Percentiles rank a stretch among this genome's conserved stretches.
phyloP scores from a whole-genome alignment of 441 rosid genomes.

The Francoa sonchifolia region DNA sequence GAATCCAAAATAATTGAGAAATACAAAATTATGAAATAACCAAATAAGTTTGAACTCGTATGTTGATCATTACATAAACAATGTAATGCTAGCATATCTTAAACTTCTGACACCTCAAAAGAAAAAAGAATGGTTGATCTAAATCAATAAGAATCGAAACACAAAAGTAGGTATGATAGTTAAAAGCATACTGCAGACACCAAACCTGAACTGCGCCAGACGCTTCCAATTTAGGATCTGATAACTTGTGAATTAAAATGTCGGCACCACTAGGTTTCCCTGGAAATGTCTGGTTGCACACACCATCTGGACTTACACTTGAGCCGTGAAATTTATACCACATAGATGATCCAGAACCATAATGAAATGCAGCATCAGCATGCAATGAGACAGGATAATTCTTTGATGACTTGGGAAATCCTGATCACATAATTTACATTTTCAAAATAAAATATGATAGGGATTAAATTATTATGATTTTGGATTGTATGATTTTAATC shows the following conservation, averaged over 20 bases:
- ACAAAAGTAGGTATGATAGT: too few relatives aligned
- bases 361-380: conserved; percentile 19
- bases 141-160: too few relatives aligned
- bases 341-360: conserved; percentile 16
- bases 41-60: too few relatives aligned
- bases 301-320: conserved; percentile 12
- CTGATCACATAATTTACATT: conserved; percentile 11
- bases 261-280: conserved; percentile 21
- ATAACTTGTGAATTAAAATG: conserved; percentile 13
- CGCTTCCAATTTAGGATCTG: too few relatives aligned
- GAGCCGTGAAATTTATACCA: conserved; percentile 20
- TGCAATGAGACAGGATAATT: conserved; percentile 16
- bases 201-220: conserved; percentile 23
- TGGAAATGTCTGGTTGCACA: conserved; percentile 3
- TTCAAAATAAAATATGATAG: not conserved
- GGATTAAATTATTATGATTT: too few relatives aligned
- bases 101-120: too few relatives aligned
- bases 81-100: too few relatives aligned
- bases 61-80: too few relatives aligned
- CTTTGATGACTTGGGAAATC: conserved; percentile 18
- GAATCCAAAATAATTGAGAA: too few relatives aligned
- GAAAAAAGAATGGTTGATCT: too few relatives aligned
- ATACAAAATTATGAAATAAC: too few relatives aligned
- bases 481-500: too few relatives aligned
- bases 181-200: conserved; percentile 1